Evolutionary conservation across 78 protist genomes (phyloP).

Genomic region (Tieghemostelium lacteum): DNA sequence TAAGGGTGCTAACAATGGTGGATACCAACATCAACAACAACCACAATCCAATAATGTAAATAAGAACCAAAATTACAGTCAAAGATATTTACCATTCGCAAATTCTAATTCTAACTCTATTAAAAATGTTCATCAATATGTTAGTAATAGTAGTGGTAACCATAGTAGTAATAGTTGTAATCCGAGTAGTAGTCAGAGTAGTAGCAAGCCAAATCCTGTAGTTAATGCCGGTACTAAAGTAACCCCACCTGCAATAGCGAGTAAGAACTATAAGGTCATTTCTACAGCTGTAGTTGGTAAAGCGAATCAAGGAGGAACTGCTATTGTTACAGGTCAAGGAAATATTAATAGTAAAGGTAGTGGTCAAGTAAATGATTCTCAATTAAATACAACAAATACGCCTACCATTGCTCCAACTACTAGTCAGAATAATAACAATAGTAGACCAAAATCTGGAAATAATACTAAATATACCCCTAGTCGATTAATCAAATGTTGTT

Average conservation of each 20-base stretch:
- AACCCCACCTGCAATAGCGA: too few species aligned
- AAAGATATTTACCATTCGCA: too few species aligned
- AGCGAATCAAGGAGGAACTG: neutral
- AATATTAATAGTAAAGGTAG: neutral
- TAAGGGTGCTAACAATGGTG: too few species aligned
- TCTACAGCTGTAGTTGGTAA: too few species aligned
- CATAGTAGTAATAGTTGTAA: too few species aligned
- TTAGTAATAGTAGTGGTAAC: too few species aligned
- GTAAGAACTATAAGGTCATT: too few species aligned
- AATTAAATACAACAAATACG: neutral
- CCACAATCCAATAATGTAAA: neutral
- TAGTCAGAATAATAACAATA: neutral
- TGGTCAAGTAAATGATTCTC: neutral
- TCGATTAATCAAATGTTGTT: conserved; percentile 24
- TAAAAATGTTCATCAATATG: too few species aligned
- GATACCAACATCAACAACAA: too few species aligned
- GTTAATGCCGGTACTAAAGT: neutral
- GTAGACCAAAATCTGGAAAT: neutral
- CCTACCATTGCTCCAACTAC: neutral
- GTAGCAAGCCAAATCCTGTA: neutral
- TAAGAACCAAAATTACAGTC: too few species aligned
- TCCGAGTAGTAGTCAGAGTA: neutral
- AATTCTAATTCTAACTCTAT: too few species aligned
- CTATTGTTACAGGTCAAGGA: neutral
- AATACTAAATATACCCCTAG: conserved; percentile 22